These are phyloP conservation scores for Colletotrichum caudatum DNA, from an alignment of 2,329 filamentous ascomycete species.

Conservation along the genomic window DNA sequence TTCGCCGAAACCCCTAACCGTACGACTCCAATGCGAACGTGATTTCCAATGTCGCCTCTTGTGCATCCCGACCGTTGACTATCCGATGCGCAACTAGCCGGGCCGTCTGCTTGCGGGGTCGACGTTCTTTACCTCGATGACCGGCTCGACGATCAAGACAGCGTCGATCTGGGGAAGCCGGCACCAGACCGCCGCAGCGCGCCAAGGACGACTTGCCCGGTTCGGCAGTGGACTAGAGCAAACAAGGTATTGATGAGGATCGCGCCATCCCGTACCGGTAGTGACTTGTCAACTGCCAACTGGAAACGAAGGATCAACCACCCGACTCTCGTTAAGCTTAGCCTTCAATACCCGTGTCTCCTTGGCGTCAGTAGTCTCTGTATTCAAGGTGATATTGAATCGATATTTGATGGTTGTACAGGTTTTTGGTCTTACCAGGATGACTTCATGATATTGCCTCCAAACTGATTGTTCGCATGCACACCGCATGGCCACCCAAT, in stretches of 20 bases:
- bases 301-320: slow-evolving; percentile 36
- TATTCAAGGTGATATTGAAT: background rate
- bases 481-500: background rate
- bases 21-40: background rate
- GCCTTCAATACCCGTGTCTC: slow-evolving; percentile 20
- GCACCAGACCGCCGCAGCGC: slow-evolving; percentile 14
- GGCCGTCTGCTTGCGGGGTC: slow-evolving; percentile 11
- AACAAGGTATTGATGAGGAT: slow-evolving; percentile 22
- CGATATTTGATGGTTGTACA: background rate
- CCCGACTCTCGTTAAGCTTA: slow-evolving; percentile 13
- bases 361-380: background rate
- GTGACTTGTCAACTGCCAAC: slow-evolving; percentile 29
- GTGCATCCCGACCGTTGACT: background rate
- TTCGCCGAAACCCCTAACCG: background rate
- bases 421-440: background rate
- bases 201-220: background rate
- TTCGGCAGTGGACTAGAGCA: background rate
- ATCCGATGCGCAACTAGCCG: background rate
- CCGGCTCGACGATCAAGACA: slow-evolving; percentile 25
- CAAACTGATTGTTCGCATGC: background rate
- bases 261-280: slow-evolving; percentile 18
- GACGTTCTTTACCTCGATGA: slow-evolving; percentile 4
- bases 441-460: background rate
- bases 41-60: background rate
- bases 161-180: slow-evolving; percentile 24